A percentile compares a stretch with the other conserved stretches of the same genome.
phyloP scores from a whole-genome alignment of 2,329 filamentous ascomycete genomes.

The Mycosphaerella sp. region DNA sequence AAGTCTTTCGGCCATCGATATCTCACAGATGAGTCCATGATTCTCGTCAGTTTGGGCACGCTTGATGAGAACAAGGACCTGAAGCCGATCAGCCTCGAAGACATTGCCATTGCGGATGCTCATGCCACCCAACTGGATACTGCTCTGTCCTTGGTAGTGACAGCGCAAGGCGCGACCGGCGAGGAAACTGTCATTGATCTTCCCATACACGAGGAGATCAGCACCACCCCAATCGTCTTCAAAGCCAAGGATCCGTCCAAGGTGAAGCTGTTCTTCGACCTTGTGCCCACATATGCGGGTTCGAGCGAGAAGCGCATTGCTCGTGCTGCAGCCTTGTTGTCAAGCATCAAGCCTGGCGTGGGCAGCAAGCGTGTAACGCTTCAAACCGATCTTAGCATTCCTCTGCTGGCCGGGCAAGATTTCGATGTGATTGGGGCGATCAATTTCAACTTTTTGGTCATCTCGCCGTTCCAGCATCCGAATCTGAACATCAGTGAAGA shows the following conservation, averaged over 20 bases:
- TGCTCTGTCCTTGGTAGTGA: conserved; percentile 83
- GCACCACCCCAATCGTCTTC: conserved; percentile 89
- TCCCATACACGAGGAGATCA: conserved; percentile 87
- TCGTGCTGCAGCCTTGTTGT: conserved; percentile 80
- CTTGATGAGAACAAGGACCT: conserved; percentile 83
- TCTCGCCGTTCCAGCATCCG: conserved; percentile 88
- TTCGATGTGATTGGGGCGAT: conserved; percentile 90
- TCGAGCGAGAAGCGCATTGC: conserved; percentile 74
- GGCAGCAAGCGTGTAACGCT: conserved; percentile 84
- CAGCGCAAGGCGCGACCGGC: conserved; percentile 74
- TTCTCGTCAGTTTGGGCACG: conserved; percentile 85
- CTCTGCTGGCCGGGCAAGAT: conserved; percentile 73
- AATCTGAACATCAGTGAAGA: conserved; percentile 88
- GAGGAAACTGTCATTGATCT: conserved; percentile 87
- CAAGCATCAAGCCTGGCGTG: conserved; percentile 73
- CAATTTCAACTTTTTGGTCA: conserved; percentile 94
- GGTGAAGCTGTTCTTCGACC: conserved; percentile 88
- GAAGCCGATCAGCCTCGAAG: conserved; percentile 78
- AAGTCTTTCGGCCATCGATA: conserved; percentile 97
- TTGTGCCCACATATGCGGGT: conserved; percentile 91
- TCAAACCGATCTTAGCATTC: conserved; percentile 86
- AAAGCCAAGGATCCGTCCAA: conserved; percentile 69
- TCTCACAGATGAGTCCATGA: conserved; percentile 78
- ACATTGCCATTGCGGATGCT: conserved; percentile 78
- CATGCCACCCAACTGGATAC: conserved; percentile 93